Conservation (phyloP, 257 asterid genomes). For the Pogostemon cablin region DNA sequence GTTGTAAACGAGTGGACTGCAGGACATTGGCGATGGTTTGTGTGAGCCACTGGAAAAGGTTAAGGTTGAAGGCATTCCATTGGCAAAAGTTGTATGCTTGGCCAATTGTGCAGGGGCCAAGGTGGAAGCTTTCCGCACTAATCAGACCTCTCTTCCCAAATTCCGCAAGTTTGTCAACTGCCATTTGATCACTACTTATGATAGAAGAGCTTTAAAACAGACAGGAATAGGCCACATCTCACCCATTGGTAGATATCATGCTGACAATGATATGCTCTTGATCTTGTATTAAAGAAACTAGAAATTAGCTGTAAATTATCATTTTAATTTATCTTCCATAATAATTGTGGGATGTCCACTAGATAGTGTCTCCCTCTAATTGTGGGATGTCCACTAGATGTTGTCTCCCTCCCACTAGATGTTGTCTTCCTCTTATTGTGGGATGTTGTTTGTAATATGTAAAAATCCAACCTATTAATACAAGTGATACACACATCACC, state of each 20-base stretch:
- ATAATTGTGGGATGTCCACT: too few species aligned
- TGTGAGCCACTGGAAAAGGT: slow-evolving; percentile 72
- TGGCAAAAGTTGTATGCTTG: slow-evolving; percentile 70
- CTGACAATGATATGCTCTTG: slow-evolving; percentile 70
- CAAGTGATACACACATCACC: too few species aligned
- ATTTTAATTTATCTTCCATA: too few species aligned
- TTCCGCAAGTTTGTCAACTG: slow-evolving; percentile 62
- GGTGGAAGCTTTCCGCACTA: slow-evolving; percentile 66
- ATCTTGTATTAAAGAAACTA: too few species aligned
- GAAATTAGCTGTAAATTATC: too few species aligned
- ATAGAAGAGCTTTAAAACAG: slow-evolving; percentile 57
- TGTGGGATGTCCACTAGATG: too few species aligned
- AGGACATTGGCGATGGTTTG: slow-evolving; percentile 90
- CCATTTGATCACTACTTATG: slow-evolving; percentile 66
- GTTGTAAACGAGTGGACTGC: neutral
- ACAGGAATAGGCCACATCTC: slow-evolving; percentile 84
- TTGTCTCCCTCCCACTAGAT: too few species aligned
- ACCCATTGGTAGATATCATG: slow-evolving; percentile 83
- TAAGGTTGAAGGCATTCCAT: slow-evolving; percentile 62
- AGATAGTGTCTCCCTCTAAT: too few species aligned
- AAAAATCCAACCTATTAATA: too few species aligned
- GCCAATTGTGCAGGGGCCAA: slow-evolving; percentile 81
- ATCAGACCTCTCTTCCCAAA: slow-evolving; percentile 55
- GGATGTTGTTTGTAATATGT: too few species aligned
- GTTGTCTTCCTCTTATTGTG: too few species aligned